Base-by-base conservation (phyloP, 202 grass and related monocot genomes). In the Cymbopogon flexuosus region DNA sequence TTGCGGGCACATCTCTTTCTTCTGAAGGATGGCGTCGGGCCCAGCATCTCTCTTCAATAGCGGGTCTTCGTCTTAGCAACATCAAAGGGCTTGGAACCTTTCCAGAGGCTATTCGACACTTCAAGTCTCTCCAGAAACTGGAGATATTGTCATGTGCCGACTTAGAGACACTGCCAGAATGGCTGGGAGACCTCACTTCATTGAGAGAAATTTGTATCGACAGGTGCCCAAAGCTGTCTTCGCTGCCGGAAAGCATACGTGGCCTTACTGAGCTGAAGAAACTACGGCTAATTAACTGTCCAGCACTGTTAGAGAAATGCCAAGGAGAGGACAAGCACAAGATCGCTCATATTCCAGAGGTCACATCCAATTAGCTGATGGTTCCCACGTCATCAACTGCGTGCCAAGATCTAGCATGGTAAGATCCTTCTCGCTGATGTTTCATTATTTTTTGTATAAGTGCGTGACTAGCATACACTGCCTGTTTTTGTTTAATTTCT, bases 11-110 rank as follows among this genome's bases (percentile, higher is more conserved):
- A 9, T 5, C 63, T 3, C 34, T 15, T 47, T 47, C 63, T 2
- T 39, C 16, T 66, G 63, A 66, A 21, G 34, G 1, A 8, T 66
- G 63, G 63, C 63, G 33, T 39, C 8, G 63, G 63, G 4, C 63
- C 63, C 16, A 19, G 1, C n/a, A 37, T 3, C 16, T 66, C 15
- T 66, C 63, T 2, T 66, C 18, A 5, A 14, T 46, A 3, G 63
- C 36, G 5, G 1, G 0, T 37, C 31, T 65, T 4, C 0, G 0
- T 0, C 0, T 65, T 18, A 2, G 1, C 0, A 4, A 1, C 0
- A 2, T 13, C 41, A 43, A 6, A 0, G 62, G 31, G 2, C 62
- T 65, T 65, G 2, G 31, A 65, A 65, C 6, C 33, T 37, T 65
- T 33, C 16, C 63, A 5, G 33, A 37, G 1, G 63, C 14, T 37